Evolutionary conservation across 2,329 filamentous ascomycete species (phyloP), one percentile per base, ranked within the genome.

Genomic region (Fusarium sp.): DNA sequence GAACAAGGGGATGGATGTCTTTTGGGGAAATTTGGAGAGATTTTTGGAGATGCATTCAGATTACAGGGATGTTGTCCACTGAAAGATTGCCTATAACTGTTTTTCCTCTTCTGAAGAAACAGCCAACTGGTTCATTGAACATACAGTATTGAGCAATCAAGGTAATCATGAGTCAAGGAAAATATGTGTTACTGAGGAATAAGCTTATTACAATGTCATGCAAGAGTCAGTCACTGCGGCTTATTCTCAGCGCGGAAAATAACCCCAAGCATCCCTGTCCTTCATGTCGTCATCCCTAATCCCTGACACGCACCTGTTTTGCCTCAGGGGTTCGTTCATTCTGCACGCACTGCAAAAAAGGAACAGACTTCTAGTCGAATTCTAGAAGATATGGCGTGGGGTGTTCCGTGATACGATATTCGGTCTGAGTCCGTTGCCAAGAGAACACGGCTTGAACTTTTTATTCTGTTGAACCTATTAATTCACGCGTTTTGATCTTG

Each of bases 381-480:
- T 76, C 75, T 70, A 76, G 75, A 76, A 76, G 60, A 57, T 52
- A 27, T 27, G 31, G 33, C 64, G 56, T 57, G 60, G 68, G 55
- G 46, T 22, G 67, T 18, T 42, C 57, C 42, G 35, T 63, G 44
- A 59, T 42, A 46, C 57, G 45, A 72, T 68, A 29, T 49, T 55
- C 42, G 62, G 65, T 14, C 47, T 45, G 45, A 60, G 58, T 54
- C 69, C 70, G 71, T 42, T 61, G 62, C 68, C 47, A 67, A 62
- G 58, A 65, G 55, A 20, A 22, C 36, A 25, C 39, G n/a, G 53
- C 55, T 27, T 29, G 18, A 41, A 29, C 35, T n/a, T 53, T 38
- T n/a, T n/a, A 5, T 13, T 35, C 20, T 13, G 4, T 10, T 66
- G 14, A 46, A 46, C 63, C 33, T 41, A 52, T 61, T 35, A 61